Evolutionary conservation across 2,329 filamentous ascomycete genomes (phyloP).

Genomic region (Beauveria australis): DNA sequence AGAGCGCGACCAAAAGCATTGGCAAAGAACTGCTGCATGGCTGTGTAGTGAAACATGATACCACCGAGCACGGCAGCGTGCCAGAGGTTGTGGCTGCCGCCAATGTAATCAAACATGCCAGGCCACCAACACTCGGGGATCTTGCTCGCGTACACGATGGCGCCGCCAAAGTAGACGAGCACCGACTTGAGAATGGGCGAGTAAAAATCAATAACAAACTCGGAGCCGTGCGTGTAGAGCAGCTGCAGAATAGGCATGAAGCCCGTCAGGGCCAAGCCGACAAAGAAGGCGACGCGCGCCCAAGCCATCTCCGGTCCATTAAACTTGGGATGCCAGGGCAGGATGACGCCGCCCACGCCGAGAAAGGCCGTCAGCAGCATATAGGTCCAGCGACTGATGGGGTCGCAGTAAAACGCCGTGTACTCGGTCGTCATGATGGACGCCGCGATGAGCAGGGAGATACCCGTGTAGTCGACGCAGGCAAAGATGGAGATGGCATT

Average conservation of each 20-base stretch:
- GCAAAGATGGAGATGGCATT: conserved; percentile 88
- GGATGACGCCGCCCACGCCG: conserved; percentile 77
- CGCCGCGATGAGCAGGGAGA: conserved; percentile 86
- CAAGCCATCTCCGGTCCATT: conserved; percentile 90
- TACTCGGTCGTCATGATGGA: conserved; percentile 98
- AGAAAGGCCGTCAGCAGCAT: conserved; percentile 73
- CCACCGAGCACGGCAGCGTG: conserved; percentile 89
- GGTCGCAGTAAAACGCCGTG: conserved; percentile 97
- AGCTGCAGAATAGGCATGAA: conserved; percentile 86
- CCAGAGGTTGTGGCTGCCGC: conserved; percentile 96
- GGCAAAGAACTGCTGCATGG: conserved; percentile 92
- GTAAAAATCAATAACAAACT: conserved; percentile 85
- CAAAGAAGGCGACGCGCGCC: conserved; percentile 85
- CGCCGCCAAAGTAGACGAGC: conserved; percentile 76
- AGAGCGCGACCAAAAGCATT: conserved; percentile 63
- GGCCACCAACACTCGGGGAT: conserved; percentile 89
- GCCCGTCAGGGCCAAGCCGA: conserved; percentile 77
- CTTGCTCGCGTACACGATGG: conserved; percentile 82
- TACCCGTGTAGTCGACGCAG: conserved; percentile 97
- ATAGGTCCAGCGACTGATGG: conserved; percentile 75
- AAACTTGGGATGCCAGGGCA: conserved; percentile 95
- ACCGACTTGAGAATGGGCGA: conserved; percentile 78
- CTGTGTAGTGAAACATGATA: conserved; percentile 93
- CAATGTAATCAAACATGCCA: conserved; percentile 89
- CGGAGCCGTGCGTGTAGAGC: conserved; percentile 64